Base-by-base conservation (phyloP, 768 basidiomycete species). In the Boletus coccyginus region DNA sequence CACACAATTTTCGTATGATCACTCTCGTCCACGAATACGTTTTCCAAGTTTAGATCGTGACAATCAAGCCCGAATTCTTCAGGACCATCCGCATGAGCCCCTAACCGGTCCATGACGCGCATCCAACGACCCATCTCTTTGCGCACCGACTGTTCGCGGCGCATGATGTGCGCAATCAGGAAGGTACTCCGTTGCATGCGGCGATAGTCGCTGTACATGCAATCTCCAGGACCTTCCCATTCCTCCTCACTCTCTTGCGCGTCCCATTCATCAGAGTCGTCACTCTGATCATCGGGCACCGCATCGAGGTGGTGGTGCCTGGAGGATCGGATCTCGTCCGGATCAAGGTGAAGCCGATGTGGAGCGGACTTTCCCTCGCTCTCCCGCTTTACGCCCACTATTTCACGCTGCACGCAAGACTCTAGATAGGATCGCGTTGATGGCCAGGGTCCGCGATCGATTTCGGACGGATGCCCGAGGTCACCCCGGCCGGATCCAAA, bases 11-110 rank as follows among this genome's bases (percentile, higher is more conserved):
- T 83, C 0, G 86, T 80, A 53, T 78, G 77, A 63, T 92, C 86
- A 3, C 78, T 61, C 36, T 77, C 78, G 66, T 92, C 88, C 19
- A 94, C 91, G 59, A 94, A 93, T 10, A 93, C 74, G 65, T 93
- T 94, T 71, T 91, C 89, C 66, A 91, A 68, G 63, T 89, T 93
- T 45, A 94, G 70, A 67, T 94, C 93, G 60, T 94, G 93, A 64
- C 87, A 88, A 64, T 94, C 92, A 49, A 94, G 70, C 3, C 86
- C 84, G 66, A 94, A 92, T 65, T 85, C 81, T 68, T 89, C 88
- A 29, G 42, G 61, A 43, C 60, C 64, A 47, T 72, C 70, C 41
- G 66, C 67, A 42, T 72, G 67, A 9, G 64, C 72, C 11, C 68
- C 74, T 38, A 89, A 72, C 44, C 75, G 70, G 58, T 85, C 83